Conservation (phyloP, 305 asterid genomes). For the Solanum hybrid region DNA sequence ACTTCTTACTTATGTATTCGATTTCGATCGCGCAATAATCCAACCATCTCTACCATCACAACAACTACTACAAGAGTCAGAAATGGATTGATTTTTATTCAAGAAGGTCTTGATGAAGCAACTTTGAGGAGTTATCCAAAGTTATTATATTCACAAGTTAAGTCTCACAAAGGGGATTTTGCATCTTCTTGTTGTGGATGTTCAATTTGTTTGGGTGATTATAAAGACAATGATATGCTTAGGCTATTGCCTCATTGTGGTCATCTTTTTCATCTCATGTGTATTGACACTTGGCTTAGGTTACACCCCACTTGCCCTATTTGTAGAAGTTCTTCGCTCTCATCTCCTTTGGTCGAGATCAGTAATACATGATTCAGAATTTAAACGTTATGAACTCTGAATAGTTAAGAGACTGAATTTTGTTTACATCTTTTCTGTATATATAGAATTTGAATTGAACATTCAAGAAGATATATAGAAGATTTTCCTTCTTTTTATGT, state of each 20-base stretch:
- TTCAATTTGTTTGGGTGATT: conserved; percentile 54
- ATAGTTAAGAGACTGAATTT: neutral
- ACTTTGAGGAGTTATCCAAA: neutral
- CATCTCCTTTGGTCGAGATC: conserved; percentile 1
- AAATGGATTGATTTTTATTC: neutral
- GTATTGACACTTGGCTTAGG: conserved; percentile 56
- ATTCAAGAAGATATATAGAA: neutral
- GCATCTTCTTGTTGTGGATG: conserved; percentile 17
- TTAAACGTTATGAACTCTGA: neutral
- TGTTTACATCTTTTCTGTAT: neutral
- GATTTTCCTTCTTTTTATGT: neutral
- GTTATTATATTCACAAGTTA: neutral
- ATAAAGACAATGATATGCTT: conserved; percentile 32
- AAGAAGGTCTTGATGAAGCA: neutral
- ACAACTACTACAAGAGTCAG: neutral
- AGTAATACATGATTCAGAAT: neutral
- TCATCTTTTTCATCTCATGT: conserved; percentile 47
- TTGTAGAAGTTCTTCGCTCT: conserved; percentile 41
- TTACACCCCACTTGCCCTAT: conserved; percentile 49
- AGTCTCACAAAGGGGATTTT: neutral
- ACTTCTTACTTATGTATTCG: conserved; percentile 20
- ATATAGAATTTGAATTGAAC: neutral
- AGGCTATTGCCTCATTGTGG: conserved; percentile 47
- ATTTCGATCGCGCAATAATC: neutral
- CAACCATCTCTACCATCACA: neutral